Base-by-base conservation (phyloP, 148 eudicot genomes). In the Amaranthus cruentus region DNA sequence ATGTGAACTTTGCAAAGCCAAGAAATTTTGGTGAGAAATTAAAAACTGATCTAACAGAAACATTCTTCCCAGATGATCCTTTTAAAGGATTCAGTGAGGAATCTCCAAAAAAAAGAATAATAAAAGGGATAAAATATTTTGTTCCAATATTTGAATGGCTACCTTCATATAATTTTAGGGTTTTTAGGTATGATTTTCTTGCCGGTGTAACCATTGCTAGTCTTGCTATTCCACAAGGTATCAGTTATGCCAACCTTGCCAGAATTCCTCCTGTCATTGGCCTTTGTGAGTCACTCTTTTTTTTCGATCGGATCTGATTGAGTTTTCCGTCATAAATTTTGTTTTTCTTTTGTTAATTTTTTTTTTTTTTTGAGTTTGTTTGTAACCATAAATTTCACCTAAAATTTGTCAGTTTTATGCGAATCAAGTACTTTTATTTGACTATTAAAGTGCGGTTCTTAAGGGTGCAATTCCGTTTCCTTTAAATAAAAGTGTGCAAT, bases 171-270 rank as follows among this genome's bases (percentile, higher is more conserved):
- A 81, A 51, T 15, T 55, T 86, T 0, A 14, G 38, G 7, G 21
- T 86, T 0, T 87, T 95, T 65, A 74, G 83, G 75, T 90, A 84
- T 65, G 98, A 95, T 78, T 77, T 91, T 69, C 88, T 95, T 10
- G 96, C 98, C n/a, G 98, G 98, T 3, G 75, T 95, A 55, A 95
- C 98, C 62, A 85, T 91, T 59, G 93, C 98, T 50, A 95, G 97
- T 78, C 93, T 94, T 47, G 98, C 98, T 18, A 94, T 94, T 48
- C 98, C 98, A 1, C 98, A 94, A 62, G 98, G 98, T 46, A 91
- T 94, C 74, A 94, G 98, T 81, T 94, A 94, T 9, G 98, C 98
- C 43, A 91, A 94, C 65, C 97, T 94, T 60, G 89, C 91, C 69
- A 79, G 76, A 11, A 43, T 94, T 60, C 91, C 96, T 75, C 98